These are phyloP conservation scores for Candida lessepsii DNA, from an alignment of 805 yeast species.

Conservation along the genomic window DNA sequence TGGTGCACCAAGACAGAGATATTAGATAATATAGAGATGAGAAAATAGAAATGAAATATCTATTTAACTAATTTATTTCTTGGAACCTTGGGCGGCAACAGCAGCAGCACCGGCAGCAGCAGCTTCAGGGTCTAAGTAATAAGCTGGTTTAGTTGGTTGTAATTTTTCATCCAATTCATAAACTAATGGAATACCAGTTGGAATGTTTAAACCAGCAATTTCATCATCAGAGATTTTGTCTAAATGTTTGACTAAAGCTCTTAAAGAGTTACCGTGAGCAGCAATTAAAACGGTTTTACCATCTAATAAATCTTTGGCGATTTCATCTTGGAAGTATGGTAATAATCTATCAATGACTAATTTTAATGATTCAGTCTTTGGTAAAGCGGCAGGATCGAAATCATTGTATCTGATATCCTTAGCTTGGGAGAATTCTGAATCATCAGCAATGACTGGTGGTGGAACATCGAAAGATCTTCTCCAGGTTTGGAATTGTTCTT, in stretches of 20 bases:
- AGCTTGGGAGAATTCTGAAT: constrained; percentile 78
- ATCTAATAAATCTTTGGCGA: constrained; percentile 75
- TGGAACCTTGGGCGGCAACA: constrained; percentile 89
- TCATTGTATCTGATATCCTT: constrained; percentile 83
- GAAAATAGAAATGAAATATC: not conserved
- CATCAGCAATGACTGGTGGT: constrained; percentile 82
- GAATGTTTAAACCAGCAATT: constrained; percentile 92
- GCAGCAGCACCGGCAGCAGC: constrained; percentile 99
- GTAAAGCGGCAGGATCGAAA: constrained; percentile 82
- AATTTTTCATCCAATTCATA: constrained; percentile 87
- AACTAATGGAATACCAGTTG: constrained; percentile 98
- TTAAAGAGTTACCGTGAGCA: constrained; percentile 98
- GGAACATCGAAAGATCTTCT: constrained; percentile 97
- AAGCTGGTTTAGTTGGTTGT: constrained; percentile 88
- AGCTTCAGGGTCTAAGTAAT: constrained; percentile 98
- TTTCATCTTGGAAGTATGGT: constrained; percentile 95
- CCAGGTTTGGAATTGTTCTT: constrained; percentile 92
- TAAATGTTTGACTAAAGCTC: constrained; percentile 94
- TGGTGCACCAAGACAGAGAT: not conserved
- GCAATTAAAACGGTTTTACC: constrained; percentile 92
- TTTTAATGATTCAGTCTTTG: constrained; percentile 91
- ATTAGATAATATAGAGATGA: not conserved
- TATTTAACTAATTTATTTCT: constrained; percentile 25
- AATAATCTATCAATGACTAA: constrained; percentile 93
- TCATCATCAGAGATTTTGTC: constrained; percentile 90